Base-by-base conservation (phyloP, 495 filamentous ascomycete species). In the Aspergillus avenaceus region DNA sequence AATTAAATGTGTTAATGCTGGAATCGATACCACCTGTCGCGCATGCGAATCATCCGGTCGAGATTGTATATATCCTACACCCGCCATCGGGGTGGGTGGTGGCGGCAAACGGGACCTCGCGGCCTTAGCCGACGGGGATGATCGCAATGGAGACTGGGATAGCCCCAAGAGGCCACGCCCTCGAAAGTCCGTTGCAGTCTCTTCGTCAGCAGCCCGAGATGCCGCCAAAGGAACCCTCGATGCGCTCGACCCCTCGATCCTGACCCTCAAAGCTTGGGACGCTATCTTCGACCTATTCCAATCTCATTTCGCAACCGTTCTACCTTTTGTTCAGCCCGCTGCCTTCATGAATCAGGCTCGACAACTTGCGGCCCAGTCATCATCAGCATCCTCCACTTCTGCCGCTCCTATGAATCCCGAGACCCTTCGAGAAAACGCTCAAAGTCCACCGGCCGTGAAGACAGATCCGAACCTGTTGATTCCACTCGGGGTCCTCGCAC, bases 1-100 rank as follows among this genome's bases (percentile, higher is more conserved):
- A 64, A 86, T 91, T 65, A 92, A 91, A 72, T 87, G 77, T 65
- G 84, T 90, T 71, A 95, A 95, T 69, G 76, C 74, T 58, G 88
- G 88, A 44, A 82, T 84, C 46, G 78, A 81, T 53, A 84, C 82
- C 16, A 84, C 80, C 19, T 95, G 90, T 69, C 83, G 86, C 50
- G 85, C 85, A 5, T 95, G 90, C 63, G 79, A 88, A 59, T 79
- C 80, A 46, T 84, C 83, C 36, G 84, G 86, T 37, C 80, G 88
- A 60, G 82, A 89, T 47, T 95, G 90, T 64, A 76, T 80, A 32
- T 95, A 91, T 65, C 85, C 82, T 13, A 66, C 78, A 12, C 84
- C 86, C 8, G 78, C 81, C 8, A 72, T 80, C 32, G 75, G 80
- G 4, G 75, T 77, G 16, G 66, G 71, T 45, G 72, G 79, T 18